Percentiles rank a stretch among this genome's conserved stretches.
Evolutionary conservation across 2,329 filamentous ascomycete genomes (phyloP).

Genomic region (Simplicillium aogashimaense): DNA sequence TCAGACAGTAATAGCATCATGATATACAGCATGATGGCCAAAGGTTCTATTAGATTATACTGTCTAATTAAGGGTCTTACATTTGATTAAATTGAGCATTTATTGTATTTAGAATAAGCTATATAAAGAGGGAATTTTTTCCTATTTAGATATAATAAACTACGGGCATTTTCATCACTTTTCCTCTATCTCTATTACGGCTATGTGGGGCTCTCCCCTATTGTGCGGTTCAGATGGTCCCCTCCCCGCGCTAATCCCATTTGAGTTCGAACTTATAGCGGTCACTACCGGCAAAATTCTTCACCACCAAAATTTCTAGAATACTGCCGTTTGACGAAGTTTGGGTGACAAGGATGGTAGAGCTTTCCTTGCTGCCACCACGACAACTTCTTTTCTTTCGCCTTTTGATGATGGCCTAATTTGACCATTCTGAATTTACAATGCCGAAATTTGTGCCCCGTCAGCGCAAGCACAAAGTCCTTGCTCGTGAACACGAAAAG

Average conservation of each 20-base stretch:
- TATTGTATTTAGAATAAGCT: too few relatives aligned
- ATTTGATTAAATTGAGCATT: too few relatives aligned
- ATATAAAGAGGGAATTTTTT: too few relatives aligned
- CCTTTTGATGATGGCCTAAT: slow-evolving; percentile 4
- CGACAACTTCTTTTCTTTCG: neutral
- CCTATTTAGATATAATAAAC: too few relatives aligned
- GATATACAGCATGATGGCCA: too few relatives aligned
- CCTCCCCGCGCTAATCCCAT: slow-evolving; percentile 24
- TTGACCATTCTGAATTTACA: slow-evolving; percentile 7
- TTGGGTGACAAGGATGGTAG: neutral
- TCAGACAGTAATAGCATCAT: too few relatives aligned
- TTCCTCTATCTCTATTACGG: too few relatives aligned
- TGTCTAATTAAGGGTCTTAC: too few relatives aligned
- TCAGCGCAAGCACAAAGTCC: slow-evolving; percentile 58
- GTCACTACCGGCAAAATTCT: slow-evolving; percentile 24
- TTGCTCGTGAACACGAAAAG: slow-evolving; percentile 49
- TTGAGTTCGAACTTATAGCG: slow-evolving; percentile 19
- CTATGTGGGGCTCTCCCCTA: too few relatives aligned
- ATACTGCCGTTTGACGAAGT: slow-evolving; percentile 5
- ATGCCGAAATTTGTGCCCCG: slow-evolving; percentile 53
- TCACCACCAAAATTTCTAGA: slow-evolving; percentile 23
- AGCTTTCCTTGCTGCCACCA: neutral
- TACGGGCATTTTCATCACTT: too few relatives aligned
- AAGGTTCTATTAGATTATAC: too few relatives aligned
- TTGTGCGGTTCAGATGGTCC: slow-evolving; percentile 2